phyloP scores from a whole-genome alignment of 345 rosid genomes.

The Brassica napus region Da-Ae NC_063435.1:13691501-13692000 shows the following conservation, averaged over 20 bases:
- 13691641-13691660: neutral
- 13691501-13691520: constrained; percentile 56
- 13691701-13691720: constrained; percentile 18
- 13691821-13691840: too few species aligned
- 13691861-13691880: too few species aligned
- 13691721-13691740: constrained; percentile 26
- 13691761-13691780: constrained; percentile 19
- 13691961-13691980: too few species aligned
- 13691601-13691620: neutral
- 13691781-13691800: neutral
- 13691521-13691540: constrained; percentile 60
- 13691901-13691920: too few species aligned
- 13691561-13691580: constrained; percentile 25
- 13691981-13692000: too few species aligned
- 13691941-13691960: too few species aligned
- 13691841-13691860: too few species aligned
- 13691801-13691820: too few species aligned
- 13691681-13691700: neutral
- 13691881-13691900: too few species aligned
- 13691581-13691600: neutral
- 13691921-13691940: too few species aligned
- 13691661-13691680: constrained; percentile 35
- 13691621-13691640: constrained; percentile 2
- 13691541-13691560: constrained; percentile 86
- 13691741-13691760: constrained; percentile 12